Evolutionary conservation across 2,329 filamentous ascomycete genomes (phyloP).

Genomic region (Cytospora piceae): DNA sequence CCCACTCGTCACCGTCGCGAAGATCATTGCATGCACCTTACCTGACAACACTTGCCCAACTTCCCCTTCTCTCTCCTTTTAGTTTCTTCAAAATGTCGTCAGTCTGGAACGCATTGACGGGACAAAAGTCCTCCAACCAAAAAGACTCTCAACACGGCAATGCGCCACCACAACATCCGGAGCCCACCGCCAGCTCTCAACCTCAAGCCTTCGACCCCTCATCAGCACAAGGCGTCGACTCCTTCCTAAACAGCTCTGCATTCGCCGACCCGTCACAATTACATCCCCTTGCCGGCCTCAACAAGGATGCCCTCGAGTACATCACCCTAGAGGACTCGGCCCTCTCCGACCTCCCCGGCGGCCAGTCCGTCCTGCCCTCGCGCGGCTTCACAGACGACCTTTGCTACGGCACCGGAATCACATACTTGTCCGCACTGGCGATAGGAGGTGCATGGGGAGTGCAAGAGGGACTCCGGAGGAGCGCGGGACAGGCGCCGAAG

Average conservation of each 20-base stretch:
- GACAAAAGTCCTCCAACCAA: slow-evolving; percentile 54
- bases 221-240: slow-evolving; percentile 78
- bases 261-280: slow-evolving; percentile 86
- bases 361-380: slow-evolving; percentile 86
- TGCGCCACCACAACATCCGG: slow-evolving; percentile 49
- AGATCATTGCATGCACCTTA: slow-evolving; percentile 3
- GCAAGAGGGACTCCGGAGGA: slow-evolving; percentile 82
- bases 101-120: slow-evolving; percentile 65
- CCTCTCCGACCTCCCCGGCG: slow-evolving; percentile 82
- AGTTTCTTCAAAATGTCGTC: slow-evolving; percentile 52
- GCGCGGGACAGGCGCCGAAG: slow-evolving; percentile 79
- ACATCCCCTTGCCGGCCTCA: slow-evolving; percentile 90
- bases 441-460: slow-evolving; percentile 91
- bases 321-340: slow-evolving; percentile 90
- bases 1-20: slow-evolving; percentile 9
- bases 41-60: neutral
- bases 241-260: slow-evolving; percentile 77
- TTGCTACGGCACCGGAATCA: slow-evolving; percentile 95
- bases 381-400: slow-evolving; percentile 98
- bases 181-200: slow-evolving; percentile 56
- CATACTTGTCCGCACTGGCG: slow-evolving; percentile 85
- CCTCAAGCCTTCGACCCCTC: slow-evolving; percentile 70
- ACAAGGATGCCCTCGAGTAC: slow-evolving; percentile 93
- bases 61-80: slow-evolving; percentile 13
- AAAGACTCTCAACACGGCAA: slow-evolving; percentile 46